Evolutionary conservation across 2,329 filamentous ascomycete species (phyloP).

Genomic region (Talaromyces sp.): DNA sequence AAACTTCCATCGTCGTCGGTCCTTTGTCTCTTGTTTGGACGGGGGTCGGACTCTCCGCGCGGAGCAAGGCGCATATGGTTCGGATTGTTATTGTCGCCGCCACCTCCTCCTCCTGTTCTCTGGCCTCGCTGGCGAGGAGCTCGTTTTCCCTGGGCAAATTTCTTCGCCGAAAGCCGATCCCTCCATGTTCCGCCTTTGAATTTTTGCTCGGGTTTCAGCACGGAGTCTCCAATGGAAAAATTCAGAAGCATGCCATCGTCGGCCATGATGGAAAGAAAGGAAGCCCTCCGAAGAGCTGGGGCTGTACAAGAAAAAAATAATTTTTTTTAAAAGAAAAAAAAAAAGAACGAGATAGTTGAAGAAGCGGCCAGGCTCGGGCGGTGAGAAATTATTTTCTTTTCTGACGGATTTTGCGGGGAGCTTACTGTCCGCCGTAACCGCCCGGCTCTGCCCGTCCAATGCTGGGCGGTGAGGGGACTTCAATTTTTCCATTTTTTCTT

Average conservation of each 20-base stretch:
- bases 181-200: slow-evolving; percentile 93
- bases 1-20: slow-evolving; percentile 35
- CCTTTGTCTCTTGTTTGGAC: slow-evolving; percentile 36
- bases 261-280: slow-evolving; percentile 59
- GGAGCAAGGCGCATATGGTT: slow-evolving; percentile 26
- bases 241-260: slow-evolving; percentile 95
- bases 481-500: neutral
- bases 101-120: slow-evolving; percentile 1
- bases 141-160: slow-evolving; percentile 51
- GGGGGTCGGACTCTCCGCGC: slow-evolving; percentile 7
- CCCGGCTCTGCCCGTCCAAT: neutral
- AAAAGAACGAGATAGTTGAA: neutral
- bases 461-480: neutral
- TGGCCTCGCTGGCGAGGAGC: slow-evolving; percentile 19
- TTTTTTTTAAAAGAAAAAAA: too few species aligned
- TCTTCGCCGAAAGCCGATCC: slow-evolving; percentile 76
- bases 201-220: slow-evolving; percentile 54
- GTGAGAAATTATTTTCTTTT: slow-evolving; percentile 13
- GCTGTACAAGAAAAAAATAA: neutral
- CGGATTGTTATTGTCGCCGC: slow-evolving; percentile 20
- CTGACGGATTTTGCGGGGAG: slow-evolving; percentile 5
- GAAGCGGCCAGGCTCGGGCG: slow-evolving; percentile 2
- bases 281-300: neutral
- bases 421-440: too few species aligned
- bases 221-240: slow-evolving; percentile 67